These are phyloP conservation scores for Astragalus glycyphyllos DNA, from an alignment of 306 rosid species.

Conservation along the genomic window DNA sequence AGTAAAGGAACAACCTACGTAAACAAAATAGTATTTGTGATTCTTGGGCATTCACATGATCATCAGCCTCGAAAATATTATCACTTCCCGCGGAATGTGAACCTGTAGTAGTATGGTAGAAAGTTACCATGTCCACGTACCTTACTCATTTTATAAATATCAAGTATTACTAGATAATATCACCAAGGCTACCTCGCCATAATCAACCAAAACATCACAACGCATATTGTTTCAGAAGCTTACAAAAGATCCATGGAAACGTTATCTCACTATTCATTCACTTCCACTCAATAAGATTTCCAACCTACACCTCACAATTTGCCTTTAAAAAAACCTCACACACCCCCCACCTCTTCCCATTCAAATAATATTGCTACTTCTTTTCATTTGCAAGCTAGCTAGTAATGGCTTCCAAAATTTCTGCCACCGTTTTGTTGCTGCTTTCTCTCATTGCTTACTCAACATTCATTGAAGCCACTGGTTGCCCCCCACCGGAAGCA, in stretches of 20 bases:
- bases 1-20: background rate
- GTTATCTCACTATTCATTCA: constrained; percentile 49
- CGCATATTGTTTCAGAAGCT: constrained; percentile 37
- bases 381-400: background rate
- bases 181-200: background rate
- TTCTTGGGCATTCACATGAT: constrained; percentile 29
- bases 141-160: background rate
- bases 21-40: constrained; percentile 20
- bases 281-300: constrained; percentile 60
- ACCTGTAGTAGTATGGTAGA: constrained; percentile 35
- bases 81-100: constrained; percentile 45
- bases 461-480: constrained; percentile 49
- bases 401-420: constrained; percentile 52
- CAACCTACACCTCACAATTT: constrained; percentile 46
- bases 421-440: constrained; percentile 44
- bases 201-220: constrained; percentile 12
- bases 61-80: constrained; percentile 41
- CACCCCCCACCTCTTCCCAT: background rate
- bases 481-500: constrained; percentile 31
- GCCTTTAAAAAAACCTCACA: constrained; percentile 50
- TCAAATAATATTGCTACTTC: constrained; percentile 15
- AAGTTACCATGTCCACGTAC: constrained; percentile 46
- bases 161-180: background rate
- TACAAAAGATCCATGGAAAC: constrained; percentile 55
- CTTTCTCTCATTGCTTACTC: constrained; percentile 60